Base-by-base conservation (phyloP, 2,329 filamentous ascomycete genomes). In the Teratosphaeriaceae sp. region DNA sequence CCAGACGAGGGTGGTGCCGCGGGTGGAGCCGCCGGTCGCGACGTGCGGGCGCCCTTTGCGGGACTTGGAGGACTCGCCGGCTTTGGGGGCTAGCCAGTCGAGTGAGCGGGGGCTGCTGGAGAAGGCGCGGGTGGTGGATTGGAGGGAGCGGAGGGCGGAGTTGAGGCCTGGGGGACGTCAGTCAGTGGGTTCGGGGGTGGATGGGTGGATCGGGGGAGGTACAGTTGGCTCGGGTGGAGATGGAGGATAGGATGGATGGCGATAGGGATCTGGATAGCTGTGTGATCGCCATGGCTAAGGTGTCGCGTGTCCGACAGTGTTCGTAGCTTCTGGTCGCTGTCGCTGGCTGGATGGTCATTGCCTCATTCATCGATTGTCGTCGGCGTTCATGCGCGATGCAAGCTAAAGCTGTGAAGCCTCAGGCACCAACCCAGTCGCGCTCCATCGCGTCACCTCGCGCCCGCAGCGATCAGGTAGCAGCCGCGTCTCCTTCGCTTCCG, bases 1-100 rank as follows among this genome's bases (percentile, higher is more conserved):
- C 88, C 88, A 97, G 44, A 94, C 81, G 16, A 98, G 85, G 0
- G 90, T 97, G 26, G 92, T 98, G 55, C 92, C 92, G 64, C 94
- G 88, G 26, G 78, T 82, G 43, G 86, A 94, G 48, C 92, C 92
- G 49, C 92, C 92, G 0, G 89, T 98, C 19, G 86, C 79, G 38
- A 97, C 88, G 56, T 88, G 80, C 38, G 86, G 84, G 2, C 88
- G 80, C 29, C 90, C 92, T 70, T 96, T 96, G 51, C 77, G 78
- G 54, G 88, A 89, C 74, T 94, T 94, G 65, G 86, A 87, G 60
- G 80, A 84, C 63, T 88, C 89, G 52, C 86, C 80, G 56, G 82
- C 69, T 57, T 79, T 84, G 24, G 90, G 90, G 45, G 85, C 78
- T 37, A 97, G 84, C 88, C 89, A 97, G 61, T 79, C 84, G 70